Percentiles rank a stretch among this genome's conserved stretches.
Evolutionary conservation across 352 stramenopile genomes (phyloP).

Genomic region (Globisporangium camurandrum): DNA sequence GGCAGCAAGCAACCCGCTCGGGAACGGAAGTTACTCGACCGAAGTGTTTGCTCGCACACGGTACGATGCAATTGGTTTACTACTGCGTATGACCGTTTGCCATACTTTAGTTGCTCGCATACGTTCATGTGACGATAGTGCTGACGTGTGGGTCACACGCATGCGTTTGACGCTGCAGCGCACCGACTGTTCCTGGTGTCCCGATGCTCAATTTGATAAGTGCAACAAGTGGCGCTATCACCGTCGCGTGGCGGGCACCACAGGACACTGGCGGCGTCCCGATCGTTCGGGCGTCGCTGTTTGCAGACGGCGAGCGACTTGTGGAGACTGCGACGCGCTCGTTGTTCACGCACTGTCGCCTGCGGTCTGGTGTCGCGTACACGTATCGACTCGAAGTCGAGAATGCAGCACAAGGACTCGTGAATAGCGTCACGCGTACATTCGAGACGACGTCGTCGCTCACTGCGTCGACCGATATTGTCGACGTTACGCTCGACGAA

Average conservation of each 20-base stretch:
- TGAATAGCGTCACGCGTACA: slow-evolving; percentile 12
- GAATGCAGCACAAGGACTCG: slow-evolving; percentile 27
- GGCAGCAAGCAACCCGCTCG: slow-evolving; percentile 23
- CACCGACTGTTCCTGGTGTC: slow-evolving; percentile 14
- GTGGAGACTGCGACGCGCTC: slow-evolving; percentile 14
- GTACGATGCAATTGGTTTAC: slow-evolving; percentile 11
- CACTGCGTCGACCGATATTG: slow-evolving; percentile 10
- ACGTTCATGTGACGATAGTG: too few species aligned
- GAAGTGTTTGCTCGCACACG: slow-evolving; percentile 13
- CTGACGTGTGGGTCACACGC: not conserved
- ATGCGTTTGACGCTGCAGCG: slow-evolving; percentile 11
- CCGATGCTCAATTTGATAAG: slow-evolving; percentile 17
- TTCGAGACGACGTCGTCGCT: slow-evolving; percentile 17
- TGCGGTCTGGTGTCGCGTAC: slow-evolving; percentile 18
- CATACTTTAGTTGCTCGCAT: not conserved
- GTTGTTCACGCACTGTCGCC: slow-evolving; percentile 28
- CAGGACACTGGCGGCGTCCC: slow-evolving; percentile 34
- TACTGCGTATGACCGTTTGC: too few species aligned
- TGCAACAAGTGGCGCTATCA: slow-evolving; percentile 25
- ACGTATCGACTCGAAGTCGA: slow-evolving; percentile 39
- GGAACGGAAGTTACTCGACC: slow-evolving; percentile 19
- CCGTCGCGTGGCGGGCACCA: slow-evolving; percentile 23
- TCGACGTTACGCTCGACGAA: slow-evolving; percentile 10
- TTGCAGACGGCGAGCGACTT: slow-evolving; percentile 17
- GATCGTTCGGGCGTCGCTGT: slow-evolving; percentile 29